Evolutionary conservation across 768 basidiomycete genomes (phyloP).

Genomic region (Hypholoma fasciculare): DNA sequence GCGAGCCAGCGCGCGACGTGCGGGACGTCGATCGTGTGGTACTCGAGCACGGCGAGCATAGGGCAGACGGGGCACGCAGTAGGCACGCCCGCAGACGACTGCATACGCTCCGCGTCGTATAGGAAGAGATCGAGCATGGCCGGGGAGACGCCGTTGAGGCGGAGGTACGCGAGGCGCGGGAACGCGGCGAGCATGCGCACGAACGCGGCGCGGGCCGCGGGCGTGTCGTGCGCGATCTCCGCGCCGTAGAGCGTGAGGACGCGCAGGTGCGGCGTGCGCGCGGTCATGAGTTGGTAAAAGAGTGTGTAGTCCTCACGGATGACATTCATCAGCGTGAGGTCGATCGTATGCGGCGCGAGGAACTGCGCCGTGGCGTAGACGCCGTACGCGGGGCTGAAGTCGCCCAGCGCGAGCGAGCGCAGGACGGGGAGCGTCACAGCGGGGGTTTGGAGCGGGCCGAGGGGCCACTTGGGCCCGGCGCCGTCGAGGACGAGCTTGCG

Average conservation of each 20-base stretch:
- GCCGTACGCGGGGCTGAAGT: conserved; percentile 50
- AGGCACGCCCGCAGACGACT: conserved; percentile 1
- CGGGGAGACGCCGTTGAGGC: conserved; percentile 43
- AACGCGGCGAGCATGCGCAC: conserved; percentile 58
- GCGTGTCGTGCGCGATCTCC: conserved; percentile 27
- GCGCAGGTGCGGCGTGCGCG: conserved; percentile 50
- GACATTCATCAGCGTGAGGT: conserved; percentile 59
- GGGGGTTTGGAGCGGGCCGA: conserved; percentile 3
- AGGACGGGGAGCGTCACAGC: conserved; percentile 53
- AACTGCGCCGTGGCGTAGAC: conserved; percentile 48
- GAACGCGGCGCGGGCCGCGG: conserved; percentile 26
- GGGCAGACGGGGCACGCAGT: conserved; percentile 37
- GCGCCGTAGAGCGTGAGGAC: conserved; percentile 53
- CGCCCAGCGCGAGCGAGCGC: conserved; percentile 55
- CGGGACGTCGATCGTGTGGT: conserved; percentile 33
- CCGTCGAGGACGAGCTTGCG: conserved; percentile 60
- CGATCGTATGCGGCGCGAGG: conserved; percentile 54
- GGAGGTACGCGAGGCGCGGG: conserved; percentile 52
- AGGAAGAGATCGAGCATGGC: conserved; percentile 51
- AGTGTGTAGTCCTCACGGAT: conserved; percentile 49
- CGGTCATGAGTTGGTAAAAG: conserved; percentile 46
- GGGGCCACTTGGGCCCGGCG: conserved; percentile 50
- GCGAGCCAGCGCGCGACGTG: conserved; percentile 35
- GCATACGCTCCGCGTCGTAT: conserved; percentile 30
- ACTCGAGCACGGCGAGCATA: conserved; percentile 45